A percentile compares a stretch with the other conserved stretches of the same genome.
These are phyloP conservation scores for Datura wrightii DNA, from an alignment of 257 asterid species.

Conservation along the genomic window DNA sequence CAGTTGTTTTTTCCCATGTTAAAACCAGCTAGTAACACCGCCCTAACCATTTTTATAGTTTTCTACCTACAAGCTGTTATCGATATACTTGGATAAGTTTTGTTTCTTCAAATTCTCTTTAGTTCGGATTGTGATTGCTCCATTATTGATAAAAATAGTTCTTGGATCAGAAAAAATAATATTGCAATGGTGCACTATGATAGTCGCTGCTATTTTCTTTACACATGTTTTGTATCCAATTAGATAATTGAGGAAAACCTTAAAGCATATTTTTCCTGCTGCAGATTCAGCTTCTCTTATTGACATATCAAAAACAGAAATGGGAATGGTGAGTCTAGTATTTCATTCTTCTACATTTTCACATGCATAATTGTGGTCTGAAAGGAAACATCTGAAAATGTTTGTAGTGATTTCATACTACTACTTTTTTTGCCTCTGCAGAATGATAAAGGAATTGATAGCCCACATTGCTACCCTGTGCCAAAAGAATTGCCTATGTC, in stretches of 20 bases:
- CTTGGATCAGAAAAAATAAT: background rate
- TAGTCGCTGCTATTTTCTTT: background rate
- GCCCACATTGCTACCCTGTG: constrained; percentile 27
- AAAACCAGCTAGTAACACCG: background rate
- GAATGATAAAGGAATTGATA: constrained; percentile 39
- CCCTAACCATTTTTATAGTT: background rate
- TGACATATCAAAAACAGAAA: background rate
- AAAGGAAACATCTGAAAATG: background rate
- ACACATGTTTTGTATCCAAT: background rate
- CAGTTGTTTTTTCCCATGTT: background rate
- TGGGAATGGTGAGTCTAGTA: constrained; percentile 18
- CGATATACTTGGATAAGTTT: background rate
- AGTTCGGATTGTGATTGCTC: background rate
- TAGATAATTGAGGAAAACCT: background rate
- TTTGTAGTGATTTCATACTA: background rate
- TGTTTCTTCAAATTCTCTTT: background rate
- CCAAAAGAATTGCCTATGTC: constrained; percentile 51
- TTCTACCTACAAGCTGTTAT: background rate
- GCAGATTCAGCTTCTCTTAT: constrained; percentile 13
- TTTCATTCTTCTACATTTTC: constrained; percentile 27
- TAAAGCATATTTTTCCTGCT: background rate
- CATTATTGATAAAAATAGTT: background rate
- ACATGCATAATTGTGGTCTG: background rate
- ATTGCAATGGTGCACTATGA: background rate
- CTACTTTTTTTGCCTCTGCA: constrained; percentile 11